These are phyloP conservation scores for Cryptococcus amylolentus DNA, from an alignment of 1,284 basidiomycete genomes.

Conservation along the genomic window DNA sequence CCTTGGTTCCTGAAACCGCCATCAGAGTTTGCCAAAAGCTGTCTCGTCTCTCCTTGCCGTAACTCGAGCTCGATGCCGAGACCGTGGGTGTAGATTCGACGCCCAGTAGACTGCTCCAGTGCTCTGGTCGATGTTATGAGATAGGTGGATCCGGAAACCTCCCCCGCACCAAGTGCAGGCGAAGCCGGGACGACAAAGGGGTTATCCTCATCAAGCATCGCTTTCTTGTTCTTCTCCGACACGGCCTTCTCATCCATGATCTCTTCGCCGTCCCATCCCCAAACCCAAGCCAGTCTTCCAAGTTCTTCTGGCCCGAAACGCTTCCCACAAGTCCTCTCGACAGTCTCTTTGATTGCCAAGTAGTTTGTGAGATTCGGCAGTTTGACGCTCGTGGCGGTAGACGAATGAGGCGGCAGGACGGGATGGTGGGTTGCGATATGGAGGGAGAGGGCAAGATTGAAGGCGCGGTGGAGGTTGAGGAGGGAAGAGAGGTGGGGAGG, in stretches of 20 bases:
- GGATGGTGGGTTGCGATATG: constrained; percentile 49
- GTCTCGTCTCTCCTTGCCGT: constrained; percentile 43
- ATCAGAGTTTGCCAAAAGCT: constrained; percentile 32
- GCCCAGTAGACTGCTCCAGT: constrained; percentile 32
- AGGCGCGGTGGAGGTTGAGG: constrained; percentile 42
- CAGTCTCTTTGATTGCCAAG: constrained; percentile 37
- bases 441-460: constrained; percentile 47
- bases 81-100: constrained; percentile 45
- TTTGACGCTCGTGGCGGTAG: constrained; percentile 27
- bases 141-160: constrained; percentile 30
- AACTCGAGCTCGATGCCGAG: constrained; percentile 46
- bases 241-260: constrained; percentile 24
- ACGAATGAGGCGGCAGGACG: constrained; percentile 43
- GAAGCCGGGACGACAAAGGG: constrained; percentile 27
- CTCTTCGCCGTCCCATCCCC: constrained; percentile 45
- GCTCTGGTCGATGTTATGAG: constrained; percentile 48
- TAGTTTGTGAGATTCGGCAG: constrained; percentile 46
- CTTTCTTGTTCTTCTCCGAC: constrained; percentile 16
- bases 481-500: constrained; percentile 46
- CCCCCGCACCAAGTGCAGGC: neutral
- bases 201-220: constrained; percentile 28
- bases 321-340: constrained; percentile 43
- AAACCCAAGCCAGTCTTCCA: constrained; percentile 47
- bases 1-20: constrained; percentile 39
- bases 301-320: constrained; percentile 45